phyloP scores from a whole-genome alignment of 2,329 filamentous ascomycete species.

The Fusarium pilosicola region DNA sequence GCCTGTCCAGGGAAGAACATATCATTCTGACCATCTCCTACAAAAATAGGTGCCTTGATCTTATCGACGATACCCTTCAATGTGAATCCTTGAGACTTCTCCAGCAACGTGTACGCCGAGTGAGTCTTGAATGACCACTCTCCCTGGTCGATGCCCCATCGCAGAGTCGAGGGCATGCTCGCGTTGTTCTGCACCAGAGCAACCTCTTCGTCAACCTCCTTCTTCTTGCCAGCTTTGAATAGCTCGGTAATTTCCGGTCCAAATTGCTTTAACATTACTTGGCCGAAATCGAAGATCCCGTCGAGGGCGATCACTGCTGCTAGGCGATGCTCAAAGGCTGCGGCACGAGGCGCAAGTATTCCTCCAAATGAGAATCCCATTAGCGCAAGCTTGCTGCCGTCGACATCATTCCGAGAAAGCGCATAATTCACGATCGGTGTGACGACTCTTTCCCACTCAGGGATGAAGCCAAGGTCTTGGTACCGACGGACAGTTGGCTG shows the following conservation, averaged over 20 bases:
- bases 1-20: slow-evolving; percentile 17
- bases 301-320: slow-evolving; percentile 43
- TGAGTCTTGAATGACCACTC: slow-evolving; percentile 19
- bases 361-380: slow-evolving; percentile 56
- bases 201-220: neutral
- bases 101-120: neutral
- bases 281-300: slow-evolving; percentile 1
- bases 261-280: neutral
- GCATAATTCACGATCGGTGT: slow-evolving; percentile 54
- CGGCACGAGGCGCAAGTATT: slow-evolving; percentile 52
- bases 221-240: neutral
- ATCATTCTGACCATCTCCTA: slow-evolving; percentile 20
- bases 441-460: slow-evolving; percentile 55
- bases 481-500: slow-evolving; percentile 54
- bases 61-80: slow-evolving; percentile 21
- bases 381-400: slow-evolving; percentile 48
- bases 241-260: neutral
- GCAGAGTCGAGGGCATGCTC: neutral
- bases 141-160: slow-evolving; percentile 10
- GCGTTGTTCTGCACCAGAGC: neutral
- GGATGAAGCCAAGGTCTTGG: slow-evolving; percentile 56
- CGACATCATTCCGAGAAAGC: slow-evolving; percentile 43
- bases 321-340: slow-evolving; percentile 56
- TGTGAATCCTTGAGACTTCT: slow-evolving; percentile 12
- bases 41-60: slow-evolving; percentile 39